Conservation (phyloP, 148 eudicot genomes). For the Amaranthus palmeri region DNA sequence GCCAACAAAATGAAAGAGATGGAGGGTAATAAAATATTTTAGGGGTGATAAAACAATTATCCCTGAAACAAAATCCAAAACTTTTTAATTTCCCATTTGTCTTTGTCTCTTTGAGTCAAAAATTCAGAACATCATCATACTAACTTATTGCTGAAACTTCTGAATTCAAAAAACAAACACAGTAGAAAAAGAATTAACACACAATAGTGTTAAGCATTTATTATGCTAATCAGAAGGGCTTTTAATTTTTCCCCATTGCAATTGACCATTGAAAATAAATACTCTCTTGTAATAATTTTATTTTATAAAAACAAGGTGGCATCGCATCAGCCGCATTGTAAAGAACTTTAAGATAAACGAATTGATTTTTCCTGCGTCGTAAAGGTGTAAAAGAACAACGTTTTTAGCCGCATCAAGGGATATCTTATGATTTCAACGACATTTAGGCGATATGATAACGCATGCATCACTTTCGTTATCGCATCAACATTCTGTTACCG, state of each 20-base stretch:
- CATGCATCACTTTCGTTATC: no score
- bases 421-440: no score
- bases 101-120: background rate
- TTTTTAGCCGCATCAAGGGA: no score
- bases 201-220: conserved; percentile 26
- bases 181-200: conserved; percentile 3
- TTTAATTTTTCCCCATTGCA: conserved; percentile 4
- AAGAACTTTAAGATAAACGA: no score
- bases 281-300: background rate
- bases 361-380: no score
- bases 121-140: conserved; percentile 5
- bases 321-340: no score
- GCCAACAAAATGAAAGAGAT: no score
- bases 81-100: background rate
- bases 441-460: no score
- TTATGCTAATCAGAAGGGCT: conserved; percentile 9
- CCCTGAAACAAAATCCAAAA: background rate
- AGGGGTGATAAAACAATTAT: background rate
- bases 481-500: no score
- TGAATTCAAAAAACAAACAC: conserved; percentile 19
- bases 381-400: no score
- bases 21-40: background rate
- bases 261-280: conserved; percentile 8
- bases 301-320: no score
- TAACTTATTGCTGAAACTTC: conserved; percentile 9